Evolutionary conservation across 139 green algal species (phyloP), one percentile per base, ranked within the genome.

Genomic region (Limnomonas spitsbergensis): DNA sequence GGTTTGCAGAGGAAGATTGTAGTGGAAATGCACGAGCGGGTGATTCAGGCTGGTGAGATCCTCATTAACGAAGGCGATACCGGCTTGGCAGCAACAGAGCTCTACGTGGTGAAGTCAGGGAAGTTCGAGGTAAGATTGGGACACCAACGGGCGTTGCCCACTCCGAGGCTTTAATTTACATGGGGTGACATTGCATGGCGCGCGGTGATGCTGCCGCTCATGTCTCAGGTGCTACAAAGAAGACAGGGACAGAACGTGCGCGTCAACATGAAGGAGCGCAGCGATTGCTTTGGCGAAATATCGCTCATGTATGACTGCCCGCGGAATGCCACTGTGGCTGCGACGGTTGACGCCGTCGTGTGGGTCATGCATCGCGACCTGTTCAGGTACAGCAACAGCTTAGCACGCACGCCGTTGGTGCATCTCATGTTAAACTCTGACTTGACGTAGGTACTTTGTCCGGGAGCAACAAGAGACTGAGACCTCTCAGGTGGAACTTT

Each of bases 51-150:
- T 31, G 89, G 88, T 1, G 94, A 98, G 67, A 97, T 98, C 47
- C 85, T 98, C 31, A 97, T 98, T 86, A 92, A 93, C 54, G 91
- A 98, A 82, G 94, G 93, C 7, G 94, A 97, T 83, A 93, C 83
- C 20, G 91, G 93, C 38, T 71, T 94, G 7, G 88, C 86, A 36
- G 90, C 93, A 38, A 88, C 83, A 3, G 94, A 98, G 87, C 87
- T 98, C 68, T 98, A 96, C 77, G 89, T 98, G 1, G 94, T 98
- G 1, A 97, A 97, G 80, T 78, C 53, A 20, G 95, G 95, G 3
- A 92, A 97, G 75, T 98, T 98, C 75, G 95, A 98, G 86, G 93
- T 94, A 67, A 4, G 83, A 35, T 74, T 7, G 7, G 34, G 67
- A 2, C 26, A n/a, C n/a, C n/a, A n/a, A n/a, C n/a, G n/a, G n/a